These are phyloP conservation scores for Sclerotinia subarctica DNA, from an alignment of 2,329 filamentous ascomycete species.

Conservation along the genomic window DNA sequence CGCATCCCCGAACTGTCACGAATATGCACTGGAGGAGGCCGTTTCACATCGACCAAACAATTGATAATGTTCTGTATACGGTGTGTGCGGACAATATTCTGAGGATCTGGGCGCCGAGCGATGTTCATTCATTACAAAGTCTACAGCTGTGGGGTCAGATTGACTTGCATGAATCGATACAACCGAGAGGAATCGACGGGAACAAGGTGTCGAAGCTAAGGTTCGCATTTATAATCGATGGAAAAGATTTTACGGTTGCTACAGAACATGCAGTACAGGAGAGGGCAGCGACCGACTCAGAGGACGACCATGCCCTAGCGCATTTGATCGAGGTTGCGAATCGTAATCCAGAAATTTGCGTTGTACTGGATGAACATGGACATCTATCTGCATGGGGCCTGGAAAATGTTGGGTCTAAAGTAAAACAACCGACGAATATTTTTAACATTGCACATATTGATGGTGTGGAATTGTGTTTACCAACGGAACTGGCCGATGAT, in stretches of 20 bases:
- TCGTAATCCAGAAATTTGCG: constrained; percentile 79
- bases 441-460: constrained; percentile 84
- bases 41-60: constrained; percentile 70
- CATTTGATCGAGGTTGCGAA: constrained; percentile 85
- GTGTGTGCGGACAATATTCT: constrained; percentile 77
- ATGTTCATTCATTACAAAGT: constrained; percentile 66
- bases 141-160: constrained; percentile 79
- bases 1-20: constrained; percentile 79
- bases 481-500: constrained; percentile 26
- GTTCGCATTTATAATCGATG: constrained; percentile 80
- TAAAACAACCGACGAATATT: constrained; percentile 62
- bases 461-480: constrained; percentile 48
- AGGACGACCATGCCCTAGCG: constrained; percentile 68
- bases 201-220: constrained; percentile 42
- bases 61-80: constrained; percentile 87
- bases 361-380: constrained; percentile 79
- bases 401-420: constrained; percentile 76
- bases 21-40: constrained; percentile 82
- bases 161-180: constrained; percentile 70
- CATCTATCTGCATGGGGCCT: constrained; percentile 91
- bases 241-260: constrained; percentile 72
- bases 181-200: constrained; percentile 37
- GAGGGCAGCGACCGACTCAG: constrained; percentile 47
- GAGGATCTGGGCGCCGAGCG: constrained; percentile 78
- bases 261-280: constrained; percentile 72